These are phyloP conservation scores for Ambrosiella beaveri DNA, from an alignment of 2,329 filamentous ascomycete genomes.

Conservation along the genomic window DNA sequence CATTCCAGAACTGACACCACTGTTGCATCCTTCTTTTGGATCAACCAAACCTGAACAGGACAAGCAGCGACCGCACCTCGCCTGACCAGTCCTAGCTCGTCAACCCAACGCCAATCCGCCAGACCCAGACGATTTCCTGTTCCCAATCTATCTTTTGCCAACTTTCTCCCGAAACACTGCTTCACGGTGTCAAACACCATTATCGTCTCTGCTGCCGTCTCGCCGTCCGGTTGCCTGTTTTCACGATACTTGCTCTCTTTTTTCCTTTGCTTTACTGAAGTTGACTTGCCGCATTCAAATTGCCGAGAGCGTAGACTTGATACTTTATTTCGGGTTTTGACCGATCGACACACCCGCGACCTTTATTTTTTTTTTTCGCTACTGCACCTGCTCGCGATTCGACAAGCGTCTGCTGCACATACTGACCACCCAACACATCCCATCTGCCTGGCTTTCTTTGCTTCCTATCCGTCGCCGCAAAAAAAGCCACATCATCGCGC, in stretches of 20 bases:
- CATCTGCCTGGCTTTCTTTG: not conserved
- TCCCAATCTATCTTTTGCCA: not conserved
- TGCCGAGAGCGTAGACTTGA: too few relatives aligned
- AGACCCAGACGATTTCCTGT: constrained; percentile 1
- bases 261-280: not conserved
- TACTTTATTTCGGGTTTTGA: not conserved
- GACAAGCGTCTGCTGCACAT: not conserved
- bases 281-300: too few relatives aligned
- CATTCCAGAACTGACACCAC: constrained; percentile 6
- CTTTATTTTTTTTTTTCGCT: not conserved
- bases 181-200: not conserved
- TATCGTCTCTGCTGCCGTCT: not conserved
- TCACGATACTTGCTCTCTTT: not conserved
- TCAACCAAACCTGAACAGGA: constrained; percentile 2
- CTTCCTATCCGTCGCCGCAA: constrained; percentile 3
- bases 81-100: constrained; percentile 1
- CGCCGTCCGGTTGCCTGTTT: not conserved
- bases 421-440: not conserved
- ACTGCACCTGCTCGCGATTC: not conserved
- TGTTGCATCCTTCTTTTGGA: constrained; percentile 1
- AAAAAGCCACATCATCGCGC: constrained; percentile 12
- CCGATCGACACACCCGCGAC: not conserved
- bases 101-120: constrained; percentile 2
- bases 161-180: not conserved
- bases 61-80: constrained; percentile 1